Percentiles rank a stretch among this genome's conserved stretches.
phyloP scores from a whole-genome alignment of 768 basidiomycete genomes.

The Tulasnella sp. region DNA sequence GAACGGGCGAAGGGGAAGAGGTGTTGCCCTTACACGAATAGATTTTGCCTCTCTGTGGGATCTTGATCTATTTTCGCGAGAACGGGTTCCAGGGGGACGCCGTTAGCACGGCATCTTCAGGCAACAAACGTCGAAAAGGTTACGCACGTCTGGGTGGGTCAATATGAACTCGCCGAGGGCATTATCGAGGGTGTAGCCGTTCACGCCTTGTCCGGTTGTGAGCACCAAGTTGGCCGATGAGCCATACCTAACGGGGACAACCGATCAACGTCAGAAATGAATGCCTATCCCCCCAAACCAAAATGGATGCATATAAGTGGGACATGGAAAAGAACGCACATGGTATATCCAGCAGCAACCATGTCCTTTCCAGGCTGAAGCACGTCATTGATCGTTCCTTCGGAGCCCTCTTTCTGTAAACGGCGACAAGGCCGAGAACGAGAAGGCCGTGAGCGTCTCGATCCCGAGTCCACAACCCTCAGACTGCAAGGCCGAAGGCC shows the following conservation, averaged over 20 bases:
- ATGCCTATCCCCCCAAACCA: constrained; percentile 7
- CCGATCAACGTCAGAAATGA: neutral
- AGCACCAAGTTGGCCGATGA: constrained; percentile 96
- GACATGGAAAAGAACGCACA: constrained; percentile 52
- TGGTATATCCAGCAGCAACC: constrained; percentile 97
- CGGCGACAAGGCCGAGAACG: constrained; percentile 16
- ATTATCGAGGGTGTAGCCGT: constrained; percentile 96
- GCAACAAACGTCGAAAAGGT: constrained; percentile 1
- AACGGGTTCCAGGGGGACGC: neutral
- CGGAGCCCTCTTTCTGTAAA: constrained; percentile 64
- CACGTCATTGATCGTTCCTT: constrained; percentile 80
- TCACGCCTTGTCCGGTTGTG: constrained; percentile 91
- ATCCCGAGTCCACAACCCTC: constrained; percentile 4
- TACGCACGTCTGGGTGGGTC: constrained; percentile 85
- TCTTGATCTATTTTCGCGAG: constrained; percentile 61
- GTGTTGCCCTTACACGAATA: constrained; percentile 64
- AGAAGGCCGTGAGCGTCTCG: constrained; percentile 13
- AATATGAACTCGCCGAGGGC: constrained; percentile 97
- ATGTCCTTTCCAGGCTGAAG: constrained; percentile 91
- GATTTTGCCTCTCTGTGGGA: constrained; percentile 93
- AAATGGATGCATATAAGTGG: neutral
- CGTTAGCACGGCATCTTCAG: constrained; percentile 3
- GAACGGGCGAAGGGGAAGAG: neutral
- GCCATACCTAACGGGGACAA: constrained; percentile 57
- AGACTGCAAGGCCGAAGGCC: constrained; percentile 6